Evolutionary conservation across 768 basidiomycete genomes (phyloP).

Genomic region (Rhizopogon vinicolor): DNA sequence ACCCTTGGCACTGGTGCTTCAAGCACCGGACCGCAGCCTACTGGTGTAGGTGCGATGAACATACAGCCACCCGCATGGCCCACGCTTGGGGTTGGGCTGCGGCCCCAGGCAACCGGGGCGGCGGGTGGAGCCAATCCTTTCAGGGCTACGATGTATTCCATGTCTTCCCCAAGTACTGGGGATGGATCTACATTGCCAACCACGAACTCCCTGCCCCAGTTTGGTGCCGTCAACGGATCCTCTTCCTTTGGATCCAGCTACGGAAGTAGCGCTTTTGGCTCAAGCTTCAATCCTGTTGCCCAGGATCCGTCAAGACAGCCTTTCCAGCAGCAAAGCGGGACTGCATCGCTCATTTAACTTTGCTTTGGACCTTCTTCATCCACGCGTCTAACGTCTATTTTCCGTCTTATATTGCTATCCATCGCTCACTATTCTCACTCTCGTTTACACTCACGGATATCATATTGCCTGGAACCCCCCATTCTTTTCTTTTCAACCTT

Average conservation of each 20-base stretch:
- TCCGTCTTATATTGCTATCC: neutral
- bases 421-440: neutral
- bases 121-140: conserved; percentile 56
- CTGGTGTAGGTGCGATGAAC: conserved; percentile 23
- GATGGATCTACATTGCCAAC: conserved; percentile 10
- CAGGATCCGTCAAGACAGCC: conserved; percentile 17
- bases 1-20: conserved; percentile 5
- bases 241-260: conserved; percentile 11
- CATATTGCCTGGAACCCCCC: neutral
- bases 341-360: conserved; percentile 45
- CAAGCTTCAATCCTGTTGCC: conserved; percentile 11
- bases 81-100: conserved; percentile 41
- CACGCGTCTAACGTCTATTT: neutral
- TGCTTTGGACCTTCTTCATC: conserved; percentile 11
- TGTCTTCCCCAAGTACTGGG: conserved; percentile 9
- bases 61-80: conserved; percentile 29
- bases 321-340: conserved; percentile 38
- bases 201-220: conserved; percentile 22
- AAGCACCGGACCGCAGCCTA: conserved; percentile 13
- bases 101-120: conserved; percentile 59
- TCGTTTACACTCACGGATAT: conserved; percentile 2
- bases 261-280: conserved; percentile 17
- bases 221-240: conserved; percentile 14
- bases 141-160: conserved; percentile 54
- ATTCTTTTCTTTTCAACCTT: neutral